Percentiles rank a stretch among this genome's conserved stretches.
Evolutionary conservation across 2,329 filamentous ascomycete species (phyloP).

Genomic region (Botryosphaeria agaves): DNA sequence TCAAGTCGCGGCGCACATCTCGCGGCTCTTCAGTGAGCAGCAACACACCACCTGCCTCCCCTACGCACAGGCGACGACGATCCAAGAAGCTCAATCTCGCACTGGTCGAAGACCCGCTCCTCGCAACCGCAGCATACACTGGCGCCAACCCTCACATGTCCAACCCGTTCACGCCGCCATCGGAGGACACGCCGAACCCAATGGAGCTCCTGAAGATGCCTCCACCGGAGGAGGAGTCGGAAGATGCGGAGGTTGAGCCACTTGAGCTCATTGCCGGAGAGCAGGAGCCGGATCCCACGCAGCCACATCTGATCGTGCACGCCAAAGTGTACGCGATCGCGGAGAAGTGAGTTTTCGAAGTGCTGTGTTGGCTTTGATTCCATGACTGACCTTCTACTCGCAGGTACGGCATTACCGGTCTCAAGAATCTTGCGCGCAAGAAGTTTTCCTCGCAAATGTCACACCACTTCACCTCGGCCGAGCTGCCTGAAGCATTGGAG

Average conservation of each 20-base stretch:
- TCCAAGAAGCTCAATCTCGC: conserved; percentile 15
- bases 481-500: conserved; percentile 29
- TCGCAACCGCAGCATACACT: conserved; percentile 13
- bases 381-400: background rate
- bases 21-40: conserved; percentile 12
- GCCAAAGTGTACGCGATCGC: conserved; percentile 31
- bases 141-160: too few relatives aligned
- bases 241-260: too few relatives aligned
- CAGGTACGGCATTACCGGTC: conserved; percentile 28
- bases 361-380: too few relatives aligned
- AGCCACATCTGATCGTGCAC: conserved; percentile 26
- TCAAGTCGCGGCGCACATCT: conserved; percentile 9
- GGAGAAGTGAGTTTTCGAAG: too few relatives aligned
- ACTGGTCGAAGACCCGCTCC: conserved; percentile 16
- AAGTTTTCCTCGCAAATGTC: conserved; percentile 29
- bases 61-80: too few relatives aligned
- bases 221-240: too few relatives aligned
- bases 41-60: too few relatives aligned
- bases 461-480: conserved; percentile 23
- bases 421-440: conserved; percentile 26
- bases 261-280: too few relatives aligned
- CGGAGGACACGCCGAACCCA: too few relatives aligned
- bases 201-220: too few relatives aligned
- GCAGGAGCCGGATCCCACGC: conserved; percentile 18
- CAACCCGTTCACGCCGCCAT: too few relatives aligned